These are phyloP conservation scores for Pseudotsuga menziesii DNA, from an alignment of 75 land plant species.

Conservation along the genomic window DNA sequence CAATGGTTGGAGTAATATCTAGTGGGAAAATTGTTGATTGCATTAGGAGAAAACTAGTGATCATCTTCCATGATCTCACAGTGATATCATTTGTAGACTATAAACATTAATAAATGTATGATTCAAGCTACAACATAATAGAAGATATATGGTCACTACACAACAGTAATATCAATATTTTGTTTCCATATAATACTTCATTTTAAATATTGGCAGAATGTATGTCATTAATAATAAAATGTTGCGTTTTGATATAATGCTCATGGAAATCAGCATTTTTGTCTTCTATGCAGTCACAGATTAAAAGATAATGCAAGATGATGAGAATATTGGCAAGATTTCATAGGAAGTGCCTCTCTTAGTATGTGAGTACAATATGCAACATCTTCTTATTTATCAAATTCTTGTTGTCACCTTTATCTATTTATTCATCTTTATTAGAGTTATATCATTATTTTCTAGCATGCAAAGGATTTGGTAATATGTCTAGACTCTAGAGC, in stretches of 20 bases:
- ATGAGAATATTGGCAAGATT: constrained; percentile 46
- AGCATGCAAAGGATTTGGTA: background rate
- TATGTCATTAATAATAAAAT: background rate
- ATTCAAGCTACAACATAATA: no score
- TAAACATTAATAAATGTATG: no score
- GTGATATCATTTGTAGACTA: no score
- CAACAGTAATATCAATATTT: background rate
- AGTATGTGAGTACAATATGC: constrained; percentile 28
- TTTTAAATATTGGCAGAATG: background rate
- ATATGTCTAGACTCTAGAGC: background rate
- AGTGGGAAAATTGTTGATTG: no score
- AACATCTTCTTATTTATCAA: background rate
- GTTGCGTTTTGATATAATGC: background rate
- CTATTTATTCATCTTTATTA: background rate
- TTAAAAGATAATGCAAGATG: constrained; percentile 54
- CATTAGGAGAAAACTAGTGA: no score
- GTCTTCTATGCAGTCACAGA: constrained; percentile 23
- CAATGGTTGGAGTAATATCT: no score
- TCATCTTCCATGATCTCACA: no score
- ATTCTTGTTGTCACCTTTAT: background rate
- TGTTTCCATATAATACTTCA: background rate
- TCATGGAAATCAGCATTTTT: no score
- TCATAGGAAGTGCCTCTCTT: constrained; percentile 39
- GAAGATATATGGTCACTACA: no score
- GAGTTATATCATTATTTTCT: background rate